Evolutionary conservation across 192 early-diverging fungal species (phyloP).

Genomic region (Anaeromyces robustus): DNA sequence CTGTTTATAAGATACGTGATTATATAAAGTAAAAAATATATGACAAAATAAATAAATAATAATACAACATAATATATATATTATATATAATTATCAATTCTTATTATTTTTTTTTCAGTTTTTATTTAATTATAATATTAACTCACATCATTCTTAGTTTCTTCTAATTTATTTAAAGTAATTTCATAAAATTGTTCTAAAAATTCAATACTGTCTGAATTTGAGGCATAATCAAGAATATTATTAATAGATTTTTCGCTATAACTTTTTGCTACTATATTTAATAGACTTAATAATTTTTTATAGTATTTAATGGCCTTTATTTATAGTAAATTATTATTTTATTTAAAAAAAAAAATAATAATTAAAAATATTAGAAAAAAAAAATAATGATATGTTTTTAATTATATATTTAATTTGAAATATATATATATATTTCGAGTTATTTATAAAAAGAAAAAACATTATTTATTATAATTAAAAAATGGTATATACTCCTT

Average conservation of each 20-base stretch:
- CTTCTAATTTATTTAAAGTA: conserved; percentile 53
- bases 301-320: conserved; percentile 60
- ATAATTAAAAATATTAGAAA: neutral
- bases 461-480: too few species aligned
- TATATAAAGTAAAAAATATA: too few species aligned
- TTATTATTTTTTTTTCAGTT: too few species aligned
- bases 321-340: neutral
- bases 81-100: too few species aligned
- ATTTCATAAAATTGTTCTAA: conserved; percentile 72
- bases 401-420: too few species aligned
- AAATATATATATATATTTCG: too few species aligned
- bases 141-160: conserved; percentile 65
- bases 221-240: conserved; percentile 65
- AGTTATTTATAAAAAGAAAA: too few species aligned
- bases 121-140: neutral
- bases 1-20: conserved; percentile 9
- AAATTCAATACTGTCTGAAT: conserved; percentile 57
- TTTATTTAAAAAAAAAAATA: neutral
- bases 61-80: too few species aligned
- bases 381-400: neutral
- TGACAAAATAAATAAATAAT: too few species aligned
- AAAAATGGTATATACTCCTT: conserved; percentile 23
- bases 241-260: conserved; percentile 85
- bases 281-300: conserved; percentile 56
- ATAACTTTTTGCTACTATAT: conserved; percentile 66